Evolutionary conservation across 768 basidiomycete genomes (phyloP).

Genomic region (Boletus bicolor): DNA sequence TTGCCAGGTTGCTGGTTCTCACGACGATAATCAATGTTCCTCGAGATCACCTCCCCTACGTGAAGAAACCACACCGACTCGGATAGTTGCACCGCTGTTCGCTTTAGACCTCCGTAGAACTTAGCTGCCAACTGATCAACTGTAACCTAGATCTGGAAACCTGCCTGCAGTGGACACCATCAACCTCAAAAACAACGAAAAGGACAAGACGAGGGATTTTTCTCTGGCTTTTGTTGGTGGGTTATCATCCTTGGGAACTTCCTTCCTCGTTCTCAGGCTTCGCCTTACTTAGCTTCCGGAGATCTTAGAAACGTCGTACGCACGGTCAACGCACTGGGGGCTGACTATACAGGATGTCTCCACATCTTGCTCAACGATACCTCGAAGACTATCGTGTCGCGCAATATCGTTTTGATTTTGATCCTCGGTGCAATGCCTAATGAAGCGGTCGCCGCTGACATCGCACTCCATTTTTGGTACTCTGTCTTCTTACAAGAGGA

Average conservation of each 20-base stretch:
- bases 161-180: conserved; percentile 30
- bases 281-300: conserved; percentile 36
- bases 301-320: conserved; percentile 44
- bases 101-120: conserved; percentile 15
- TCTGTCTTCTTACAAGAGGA: conserved; percentile 38
- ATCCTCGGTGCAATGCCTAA: conserved; percentile 36
- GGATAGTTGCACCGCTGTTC: conserved; percentile 18
- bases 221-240: conserved; percentile 23
- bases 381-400: conserved; percentile 27
- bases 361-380: conserved; percentile 43
- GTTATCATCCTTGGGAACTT: background rate
- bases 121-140: background rate
- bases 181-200: conserved; percentile 25
- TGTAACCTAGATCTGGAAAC: conserved; percentile 17
- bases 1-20: background rate
- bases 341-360: conserved; percentile 38
- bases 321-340: conserved; percentile 41
- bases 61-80: background rate
- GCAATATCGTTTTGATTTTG: conserved; percentile 41
- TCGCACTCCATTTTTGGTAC: conserved; percentile 48
- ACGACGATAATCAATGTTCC: background rate
- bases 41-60: background rate
- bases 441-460: conserved; percentile 35
- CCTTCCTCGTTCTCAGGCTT: background rate
- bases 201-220: conserved; percentile 16